Evolutionary conservation across 177 flowering plant species (phyloP).

Genomic region (Vitis hybrid): DNA sequence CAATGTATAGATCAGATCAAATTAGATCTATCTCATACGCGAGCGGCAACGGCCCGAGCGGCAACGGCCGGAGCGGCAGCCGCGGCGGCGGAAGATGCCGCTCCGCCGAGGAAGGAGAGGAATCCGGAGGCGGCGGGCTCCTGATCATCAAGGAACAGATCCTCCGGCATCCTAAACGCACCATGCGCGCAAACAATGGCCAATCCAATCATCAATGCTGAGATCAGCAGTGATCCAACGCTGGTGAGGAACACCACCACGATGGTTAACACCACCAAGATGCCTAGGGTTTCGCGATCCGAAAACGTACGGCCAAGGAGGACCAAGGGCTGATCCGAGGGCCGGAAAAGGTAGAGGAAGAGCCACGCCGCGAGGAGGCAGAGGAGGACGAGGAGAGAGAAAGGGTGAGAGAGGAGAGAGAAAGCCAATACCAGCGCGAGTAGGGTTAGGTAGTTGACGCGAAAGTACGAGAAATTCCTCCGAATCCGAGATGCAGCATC

Average conservation of each 20-base stretch:
- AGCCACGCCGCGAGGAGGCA: constrained; percentile 40
- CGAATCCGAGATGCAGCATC: constrained; percentile 49
- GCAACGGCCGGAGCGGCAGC: constrained; percentile 32
- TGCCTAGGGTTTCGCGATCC: constrained; percentile 40
- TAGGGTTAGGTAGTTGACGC: constrained; percentile 42
- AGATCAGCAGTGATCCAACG: constrained; percentile 51
- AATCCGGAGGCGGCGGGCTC: constrained; percentile 37
- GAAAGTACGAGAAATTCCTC: constrained; percentile 40
- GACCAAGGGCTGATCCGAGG: constrained; percentile 48
- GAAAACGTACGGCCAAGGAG: constrained; percentile 44
- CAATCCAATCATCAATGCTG: constrained; percentile 40
- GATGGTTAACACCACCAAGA: constrained; percentile 29
- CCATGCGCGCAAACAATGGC: constrained; percentile 45
- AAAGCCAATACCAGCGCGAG: constrained; percentile 34
- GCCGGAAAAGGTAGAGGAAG: constrained; percentile 47
- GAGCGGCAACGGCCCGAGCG: constrained; percentile 23
- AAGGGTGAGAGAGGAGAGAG: constrained; percentile 46
- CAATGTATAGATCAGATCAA: too few relatives aligned
- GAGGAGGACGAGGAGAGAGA: constrained; percentile 45
- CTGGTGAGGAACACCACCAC: constrained; percentile 43
- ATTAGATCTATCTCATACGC: constrained; percentile 4
- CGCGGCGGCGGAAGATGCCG: constrained; percentile 43
- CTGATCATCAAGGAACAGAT: constrained; percentile 48
- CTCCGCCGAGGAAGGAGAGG: constrained; percentile 50
- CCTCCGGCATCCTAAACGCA: constrained; percentile 56